Conservation (phyloP, 768 basidiomycete species). For the Lactarius pseudohatsudake region DNA sequence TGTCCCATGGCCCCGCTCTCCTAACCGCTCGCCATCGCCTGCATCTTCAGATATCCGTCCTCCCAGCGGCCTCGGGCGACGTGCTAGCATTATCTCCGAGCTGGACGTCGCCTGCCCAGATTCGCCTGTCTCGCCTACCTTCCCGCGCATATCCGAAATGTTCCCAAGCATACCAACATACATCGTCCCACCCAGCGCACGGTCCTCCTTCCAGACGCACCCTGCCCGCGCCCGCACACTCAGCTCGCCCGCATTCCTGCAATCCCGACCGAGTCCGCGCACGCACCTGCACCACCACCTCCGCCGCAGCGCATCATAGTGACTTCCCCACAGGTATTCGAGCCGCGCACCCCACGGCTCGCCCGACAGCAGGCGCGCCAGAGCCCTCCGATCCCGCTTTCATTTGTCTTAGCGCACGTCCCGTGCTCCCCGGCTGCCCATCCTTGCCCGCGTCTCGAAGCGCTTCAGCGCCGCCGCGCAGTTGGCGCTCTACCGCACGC, state of each 20-base stretch:
- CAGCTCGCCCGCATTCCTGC: constrained; percentile 21
- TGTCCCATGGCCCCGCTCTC: constrained; percentile 18
- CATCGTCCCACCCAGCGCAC: neutral
- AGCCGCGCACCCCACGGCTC: constrained; percentile 9
- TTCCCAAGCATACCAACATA: neutral
- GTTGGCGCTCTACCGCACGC: constrained; percentile 31
- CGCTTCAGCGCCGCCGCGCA: constrained; percentile 32
- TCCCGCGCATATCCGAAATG: neutral
- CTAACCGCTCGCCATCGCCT: constrained; percentile 27
- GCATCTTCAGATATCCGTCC: constrained; percentile 29
- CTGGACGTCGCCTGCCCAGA: neutral
- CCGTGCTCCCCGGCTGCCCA: constrained; percentile 29
- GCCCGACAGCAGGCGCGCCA: constrained; percentile 13
- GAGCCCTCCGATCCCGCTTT: constrained; percentile 21
- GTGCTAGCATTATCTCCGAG: constrained; percentile 27
- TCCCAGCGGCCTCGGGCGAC: constrained; percentile 30
- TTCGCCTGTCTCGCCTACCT: constrained; percentile 5
- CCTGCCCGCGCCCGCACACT: constrained; percentile 13
- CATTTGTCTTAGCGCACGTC: constrained; percentile 29
- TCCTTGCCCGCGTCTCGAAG: constrained; percentile 33
- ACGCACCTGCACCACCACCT: neutral
- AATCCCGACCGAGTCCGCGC: neutral
- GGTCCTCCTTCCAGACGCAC: neutral
- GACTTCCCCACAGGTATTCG: neutral
- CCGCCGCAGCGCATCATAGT: neutral